A percentile compares a stretch with the other conserved stretches of the same genome.
These are phyloP conservation scores for Dendrobium chrysotoxum DNA, from an alignment of 106 monocot genomes.

Conservation along the genomic window DNA sequence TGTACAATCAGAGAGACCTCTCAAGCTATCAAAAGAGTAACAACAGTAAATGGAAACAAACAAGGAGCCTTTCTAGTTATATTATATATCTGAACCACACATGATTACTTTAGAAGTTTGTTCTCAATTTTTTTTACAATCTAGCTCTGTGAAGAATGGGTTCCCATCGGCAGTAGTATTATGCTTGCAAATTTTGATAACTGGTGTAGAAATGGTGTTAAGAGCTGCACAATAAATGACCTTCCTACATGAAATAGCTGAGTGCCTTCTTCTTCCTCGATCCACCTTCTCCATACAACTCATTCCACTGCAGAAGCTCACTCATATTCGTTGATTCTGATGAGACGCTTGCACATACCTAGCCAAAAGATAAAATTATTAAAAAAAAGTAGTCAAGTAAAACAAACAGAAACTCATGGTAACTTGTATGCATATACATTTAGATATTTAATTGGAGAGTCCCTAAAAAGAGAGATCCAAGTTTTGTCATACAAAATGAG, in stretches of 20 bases:
- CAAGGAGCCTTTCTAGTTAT: neutral
- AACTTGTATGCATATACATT: neutral
- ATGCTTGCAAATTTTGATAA: neutral
- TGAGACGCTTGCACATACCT: conserved; percentile 61
- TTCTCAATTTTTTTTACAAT: neutral
- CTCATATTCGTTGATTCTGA: conserved; percentile 50
- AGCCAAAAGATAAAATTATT: neutral
- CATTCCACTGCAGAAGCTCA: conserved; percentile 63
- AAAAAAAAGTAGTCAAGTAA: neutral
- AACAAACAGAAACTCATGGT: neutral
- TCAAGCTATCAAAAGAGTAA: neutral
- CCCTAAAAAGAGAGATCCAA: too few relatives aligned
- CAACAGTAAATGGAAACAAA: neutral
- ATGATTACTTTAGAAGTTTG: neutral
- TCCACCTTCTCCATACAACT: conserved; percentile 58
- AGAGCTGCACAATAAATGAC: neutral
- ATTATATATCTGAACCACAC: neutral
- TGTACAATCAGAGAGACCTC: neutral
- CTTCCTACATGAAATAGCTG: conserved; percentile 57
- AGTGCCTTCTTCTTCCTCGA: conserved; percentile 58
- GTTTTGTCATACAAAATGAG: neutral
- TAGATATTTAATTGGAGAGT: neutral
- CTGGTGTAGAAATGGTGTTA: neutral
- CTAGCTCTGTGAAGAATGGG: neutral
- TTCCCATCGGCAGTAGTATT: neutral